These are phyloP conservation scores for Auriculariales sp. DNA, from an alignment of 768 basidiomycete genomes.

Conservation along the genomic window DNA sequence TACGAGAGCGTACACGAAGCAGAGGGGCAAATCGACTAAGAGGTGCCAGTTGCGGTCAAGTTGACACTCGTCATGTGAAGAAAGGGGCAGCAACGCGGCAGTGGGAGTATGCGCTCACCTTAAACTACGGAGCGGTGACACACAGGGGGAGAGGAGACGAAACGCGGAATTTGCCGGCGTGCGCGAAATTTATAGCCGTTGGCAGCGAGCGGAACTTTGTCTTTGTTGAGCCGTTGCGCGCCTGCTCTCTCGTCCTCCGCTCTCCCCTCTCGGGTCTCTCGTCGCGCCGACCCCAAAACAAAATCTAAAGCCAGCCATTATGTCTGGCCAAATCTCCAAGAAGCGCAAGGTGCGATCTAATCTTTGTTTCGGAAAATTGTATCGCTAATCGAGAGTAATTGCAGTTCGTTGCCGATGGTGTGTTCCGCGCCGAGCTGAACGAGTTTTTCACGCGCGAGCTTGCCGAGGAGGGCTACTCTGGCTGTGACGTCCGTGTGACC, in stretches of 20 bases:
- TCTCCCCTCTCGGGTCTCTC: neutral
- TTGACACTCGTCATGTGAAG: constrained; percentile 71
- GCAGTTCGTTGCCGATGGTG: constrained; percentile 89
- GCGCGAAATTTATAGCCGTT: constrained; percentile 2
- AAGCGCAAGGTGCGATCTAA: constrained; percentile 53
- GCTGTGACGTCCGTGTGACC: constrained; percentile 98
- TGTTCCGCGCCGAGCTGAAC: constrained; percentile 96
- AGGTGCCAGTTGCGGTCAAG: constrained; percentile 71
- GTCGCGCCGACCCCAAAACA: too few species aligned
- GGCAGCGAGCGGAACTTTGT: constrained; percentile 4
- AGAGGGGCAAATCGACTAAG: constrained; percentile 79
- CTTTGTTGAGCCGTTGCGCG: neutral
- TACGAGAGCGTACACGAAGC: too few species aligned
- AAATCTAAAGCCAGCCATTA: constrained; percentile 20
- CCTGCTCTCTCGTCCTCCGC: neutral
- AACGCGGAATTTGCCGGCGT: constrained; percentile 1
- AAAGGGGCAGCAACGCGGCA: neutral
- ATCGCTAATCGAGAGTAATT: neutral
- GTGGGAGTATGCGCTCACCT: neutral
- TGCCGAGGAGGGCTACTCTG: constrained; percentile 98
- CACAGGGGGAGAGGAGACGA: neutral
- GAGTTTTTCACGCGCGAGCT: constrained; percentile 98
- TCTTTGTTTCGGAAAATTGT: neutral
- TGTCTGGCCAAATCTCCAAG: constrained; percentile 87
- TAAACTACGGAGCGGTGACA: too few species aligned